phyloP scores from a whole-genome alignment of 2,329 filamentous ascomycete species.

The Fusarium sp. region DNA sequence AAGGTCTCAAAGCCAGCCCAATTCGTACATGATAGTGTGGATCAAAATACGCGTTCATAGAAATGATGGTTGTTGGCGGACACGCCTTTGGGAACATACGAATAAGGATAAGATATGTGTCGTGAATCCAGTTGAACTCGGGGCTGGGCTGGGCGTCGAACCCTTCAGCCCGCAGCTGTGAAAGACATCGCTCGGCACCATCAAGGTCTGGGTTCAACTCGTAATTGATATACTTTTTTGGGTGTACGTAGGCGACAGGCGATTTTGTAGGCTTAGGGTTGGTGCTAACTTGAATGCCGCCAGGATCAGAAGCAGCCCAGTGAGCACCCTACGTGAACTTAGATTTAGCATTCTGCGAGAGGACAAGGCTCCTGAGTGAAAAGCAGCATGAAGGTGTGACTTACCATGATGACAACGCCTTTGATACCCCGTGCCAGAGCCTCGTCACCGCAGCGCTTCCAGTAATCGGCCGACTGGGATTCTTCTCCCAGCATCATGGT shows the following conservation, averaged over 20 bases:
- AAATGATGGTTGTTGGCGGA: constrained; percentile 70
- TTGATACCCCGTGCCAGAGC: constrained; percentile 40
- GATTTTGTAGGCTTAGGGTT: constrained; percentile 73
- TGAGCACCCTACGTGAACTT: constrained; percentile 61
- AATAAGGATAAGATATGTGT: constrained; percentile 78
- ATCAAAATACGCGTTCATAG: constrained; percentile 45
- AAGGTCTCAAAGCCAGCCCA: constrained; percentile 28
- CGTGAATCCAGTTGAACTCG: constrained; percentile 80
- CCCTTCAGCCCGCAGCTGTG: constrained; percentile 63
- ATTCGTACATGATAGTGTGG: constrained; percentile 46
- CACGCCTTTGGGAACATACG: constrained; percentile 76
- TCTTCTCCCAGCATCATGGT: constrained; percentile 49
- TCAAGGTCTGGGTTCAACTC: constrained; percentile 71
- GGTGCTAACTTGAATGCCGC: constrained; percentile 71
- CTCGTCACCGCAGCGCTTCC: constrained; percentile 44
- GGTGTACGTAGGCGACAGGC: constrained; percentile 77
- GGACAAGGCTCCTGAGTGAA: not conserved
- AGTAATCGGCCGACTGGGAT: constrained; percentile 37
- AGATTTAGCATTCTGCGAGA: not conserved
- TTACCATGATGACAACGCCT: constrained; percentile 44
- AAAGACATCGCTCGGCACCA: constrained; percentile 65
- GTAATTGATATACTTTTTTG: constrained; percentile 75
- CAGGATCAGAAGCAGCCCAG: constrained; percentile 66
- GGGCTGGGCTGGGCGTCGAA: constrained; percentile 68
- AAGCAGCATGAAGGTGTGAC: not conserved